Base-by-base conservation (phyloP, 257 asterid genomes). In the Capsicum rhomboideum region DNA sequence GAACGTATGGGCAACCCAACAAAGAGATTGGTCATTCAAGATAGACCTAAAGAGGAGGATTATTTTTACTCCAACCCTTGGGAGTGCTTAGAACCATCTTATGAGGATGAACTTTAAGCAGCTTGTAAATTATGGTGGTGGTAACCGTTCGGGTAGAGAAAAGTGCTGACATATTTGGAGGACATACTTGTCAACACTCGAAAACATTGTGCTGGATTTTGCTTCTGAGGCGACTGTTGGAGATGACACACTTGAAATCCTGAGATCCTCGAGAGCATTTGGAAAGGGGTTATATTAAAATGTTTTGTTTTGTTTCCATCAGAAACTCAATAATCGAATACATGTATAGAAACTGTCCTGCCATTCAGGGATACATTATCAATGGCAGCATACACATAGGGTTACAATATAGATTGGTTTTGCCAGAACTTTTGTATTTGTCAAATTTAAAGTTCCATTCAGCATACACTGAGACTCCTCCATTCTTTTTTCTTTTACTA, bases 331-430 rank as follows among this genome's bases (percentile, higher is more conserved):
- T 90, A 88, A 90, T 86, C 31, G 83, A 86, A 87, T 92, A 88
- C 90, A 82, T 93, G 97, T 92, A 93, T 94, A 93, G 95, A 92
- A 88, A 83, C 82, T 40, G 81, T 93, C 95, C 94, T 86, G 90
- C 85, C 89, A 80, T 92, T 90, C 59, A 87, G 89, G 95, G 92
- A 86, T 88, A 84, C 79, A 87, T 88, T 80, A 75, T 86, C 59
- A 40, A 85, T 78, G 85, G 89, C 90, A 82, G 85, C 89, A 91
- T 89, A 91, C 89, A 90, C 90, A 89, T 42, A 86, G 88, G 84
- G 87, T 88, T 90, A 88, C 50, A 89, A 86, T 82, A 90, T 87
- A 91, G 90, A 86, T 85, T 83, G 78, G 84, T 82, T 87, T 88
- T 82, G 69, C 85, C 84, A 88, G 54, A 82, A 77, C 42, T 55